Conservation (phyloP, 2,329 filamentous ascomycete species). For the Pyricularia sp. region DNA sequence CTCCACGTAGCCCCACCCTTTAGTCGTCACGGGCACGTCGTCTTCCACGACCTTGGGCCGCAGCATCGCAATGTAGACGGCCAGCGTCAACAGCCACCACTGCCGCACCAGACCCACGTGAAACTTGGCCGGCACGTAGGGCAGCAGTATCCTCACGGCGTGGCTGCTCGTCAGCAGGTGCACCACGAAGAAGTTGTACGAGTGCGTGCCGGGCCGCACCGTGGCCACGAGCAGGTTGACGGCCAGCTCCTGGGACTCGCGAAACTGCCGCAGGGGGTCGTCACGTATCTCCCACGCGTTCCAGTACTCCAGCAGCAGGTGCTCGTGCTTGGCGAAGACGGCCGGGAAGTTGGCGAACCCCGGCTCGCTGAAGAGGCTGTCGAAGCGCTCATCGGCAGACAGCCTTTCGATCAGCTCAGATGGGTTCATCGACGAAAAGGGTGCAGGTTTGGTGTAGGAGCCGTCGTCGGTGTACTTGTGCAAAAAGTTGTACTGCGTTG, state of each 20-base stretch:
- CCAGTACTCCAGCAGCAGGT: constrained; percentile 73
- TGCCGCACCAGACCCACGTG: constrained; percentile 65
- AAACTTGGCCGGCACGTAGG: constrained; percentile 57
- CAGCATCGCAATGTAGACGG: constrained; percentile 62
- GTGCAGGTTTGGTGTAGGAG: constrained; percentile 52
- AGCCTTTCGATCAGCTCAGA: constrained; percentile 61
- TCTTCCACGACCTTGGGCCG: constrained; percentile 61
- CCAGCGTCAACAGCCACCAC: constrained; percentile 79
- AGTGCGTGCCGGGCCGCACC: constrained; percentile 40
- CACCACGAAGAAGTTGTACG: constrained; percentile 73
- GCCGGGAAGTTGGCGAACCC: constrained; percentile 50
- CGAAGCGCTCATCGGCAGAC: constrained; percentile 54
- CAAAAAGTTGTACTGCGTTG: constrained; percentile 43
- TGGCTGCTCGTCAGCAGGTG: constrained; percentile 78
- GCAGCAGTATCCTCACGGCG: constrained; percentile 74
- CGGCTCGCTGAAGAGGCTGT: constrained; percentile 46
- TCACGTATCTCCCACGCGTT: constrained; percentile 62
- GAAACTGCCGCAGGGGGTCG: constrained; percentile 61
- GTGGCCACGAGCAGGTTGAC: constrained; percentile 50
- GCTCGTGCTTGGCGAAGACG: constrained; percentile 57
- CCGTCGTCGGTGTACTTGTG: constrained; percentile 60
- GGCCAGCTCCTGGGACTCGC: constrained; percentile 51
- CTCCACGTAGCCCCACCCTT: constrained; percentile 65
- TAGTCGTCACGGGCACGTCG: constrained; percentile 47
- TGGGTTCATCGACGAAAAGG: constrained; percentile 45